Conservation (phyloP, 345 rosid species). For the Lepidium africanum region DNA sequence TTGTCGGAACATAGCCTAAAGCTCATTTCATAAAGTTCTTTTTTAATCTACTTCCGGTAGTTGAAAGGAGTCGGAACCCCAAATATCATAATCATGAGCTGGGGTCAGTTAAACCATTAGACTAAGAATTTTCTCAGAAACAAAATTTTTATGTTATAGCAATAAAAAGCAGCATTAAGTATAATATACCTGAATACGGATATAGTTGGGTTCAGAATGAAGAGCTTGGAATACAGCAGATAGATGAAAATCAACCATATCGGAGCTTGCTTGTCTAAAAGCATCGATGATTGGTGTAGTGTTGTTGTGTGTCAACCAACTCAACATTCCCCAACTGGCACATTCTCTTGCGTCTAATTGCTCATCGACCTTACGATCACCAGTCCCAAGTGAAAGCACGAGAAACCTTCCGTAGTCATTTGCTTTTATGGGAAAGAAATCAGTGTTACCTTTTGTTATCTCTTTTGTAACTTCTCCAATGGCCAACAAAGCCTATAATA, state of each 20-base stretch:
- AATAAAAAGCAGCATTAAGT: no score
- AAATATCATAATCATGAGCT: no score
- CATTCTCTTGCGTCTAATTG: conserved; percentile 36
- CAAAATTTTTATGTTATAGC: no score
- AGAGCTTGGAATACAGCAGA: conserved; percentile 42
- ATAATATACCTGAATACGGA: conserved; percentile 26
- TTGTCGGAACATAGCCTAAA: no score
- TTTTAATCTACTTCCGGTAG: no score
- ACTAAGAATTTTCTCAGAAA: no score
- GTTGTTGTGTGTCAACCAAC: conserved; percentile 46
- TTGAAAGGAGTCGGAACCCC: no score
- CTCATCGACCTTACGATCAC: conserved; percentile 26
- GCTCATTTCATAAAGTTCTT: no score
- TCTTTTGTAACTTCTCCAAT: conserved; percentile 45
- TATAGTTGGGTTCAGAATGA: conserved; percentile 28
- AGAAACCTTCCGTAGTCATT: conserved; percentile 40
- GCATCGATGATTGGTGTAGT: conserved; percentile 47
- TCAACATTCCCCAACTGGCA: conserved; percentile 55
- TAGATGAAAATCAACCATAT: conserved; percentile 55
- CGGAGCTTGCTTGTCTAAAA: conserved; percentile 52
- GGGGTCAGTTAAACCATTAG: no score
- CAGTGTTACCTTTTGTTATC: conserved; percentile 27
- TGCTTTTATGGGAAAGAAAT: conserved; percentile 35
- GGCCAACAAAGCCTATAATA: conserved; percentile 37
- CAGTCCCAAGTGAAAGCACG: conserved; percentile 56